phyloP scores from a whole-genome alignment of 371 early-diverging fungal genomes.

The Basidiobolus meristosporus region DNA sequence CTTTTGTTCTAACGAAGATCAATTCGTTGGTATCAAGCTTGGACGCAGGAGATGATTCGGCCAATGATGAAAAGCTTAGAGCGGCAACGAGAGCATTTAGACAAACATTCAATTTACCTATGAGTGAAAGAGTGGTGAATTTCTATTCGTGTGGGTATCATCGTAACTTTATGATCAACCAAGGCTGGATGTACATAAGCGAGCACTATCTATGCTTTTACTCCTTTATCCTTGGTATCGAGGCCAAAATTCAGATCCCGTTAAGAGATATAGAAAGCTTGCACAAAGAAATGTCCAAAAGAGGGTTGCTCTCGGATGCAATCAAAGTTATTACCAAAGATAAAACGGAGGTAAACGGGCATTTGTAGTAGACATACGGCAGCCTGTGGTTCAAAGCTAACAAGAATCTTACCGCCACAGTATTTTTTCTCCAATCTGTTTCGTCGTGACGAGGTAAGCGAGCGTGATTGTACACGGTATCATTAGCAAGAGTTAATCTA shows the following conservation, averaged over 20 bases:
- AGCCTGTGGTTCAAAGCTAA: neutral
- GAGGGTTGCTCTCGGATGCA: conserved; percentile 77
- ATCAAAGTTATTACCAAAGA: conserved; percentile 68
- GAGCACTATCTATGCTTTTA: conserved; percentile 86
- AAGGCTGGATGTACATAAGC: conserved; percentile 94
- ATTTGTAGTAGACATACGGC: neutral
- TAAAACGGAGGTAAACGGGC: conserved; percentile 36
- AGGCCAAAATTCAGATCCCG: conserved; percentile 77
- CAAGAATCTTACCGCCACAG: conserved; percentile 10
- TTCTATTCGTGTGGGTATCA: conserved; percentile 89
- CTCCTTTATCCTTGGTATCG: conserved; percentile 80
- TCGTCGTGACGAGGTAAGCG: conserved; percentile 61
- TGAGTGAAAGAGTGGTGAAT: conserved; percentile 73
- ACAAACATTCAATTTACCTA: conserved; percentile 66
- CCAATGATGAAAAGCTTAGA: conserved; percentile 52
- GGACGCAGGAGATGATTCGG: neutral
- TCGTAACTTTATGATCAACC: conserved; percentile 60
- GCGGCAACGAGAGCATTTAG: conserved; percentile 80
- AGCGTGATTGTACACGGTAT: too few relatives aligned
- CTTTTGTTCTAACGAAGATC: conserved; percentile 76
- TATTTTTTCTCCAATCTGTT: conserved; percentile 87
- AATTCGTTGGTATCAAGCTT: conserved; percentile 58
- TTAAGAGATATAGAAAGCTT: conserved; percentile 79
- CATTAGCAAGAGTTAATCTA: neutral
- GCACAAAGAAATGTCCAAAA: conserved; percentile 66